Conservation (phyloP, 2,329 filamentous ascomycete species). For the Aspergillus sp. region DNA sequence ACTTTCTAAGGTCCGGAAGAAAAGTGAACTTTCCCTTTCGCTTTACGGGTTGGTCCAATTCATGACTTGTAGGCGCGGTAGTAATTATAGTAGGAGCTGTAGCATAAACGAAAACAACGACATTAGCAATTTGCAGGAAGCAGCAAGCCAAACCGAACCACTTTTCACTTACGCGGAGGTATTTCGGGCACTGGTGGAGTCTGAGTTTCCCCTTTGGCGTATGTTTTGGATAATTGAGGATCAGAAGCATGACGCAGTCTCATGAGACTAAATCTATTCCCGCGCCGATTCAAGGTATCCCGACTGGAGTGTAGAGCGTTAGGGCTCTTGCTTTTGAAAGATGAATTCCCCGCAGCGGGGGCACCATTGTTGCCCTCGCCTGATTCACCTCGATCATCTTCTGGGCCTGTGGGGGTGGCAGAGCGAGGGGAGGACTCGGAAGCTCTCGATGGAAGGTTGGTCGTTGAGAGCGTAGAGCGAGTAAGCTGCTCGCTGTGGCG, state of each 20-base stretch:
- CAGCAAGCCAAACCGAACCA: not conserved
- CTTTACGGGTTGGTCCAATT: slow-evolving; percentile 50
- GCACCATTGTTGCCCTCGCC: slow-evolving; percentile 9
- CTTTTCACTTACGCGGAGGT: slow-evolving; percentile 36
- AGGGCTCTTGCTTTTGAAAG: slow-evolving; percentile 17
- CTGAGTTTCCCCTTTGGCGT: slow-evolving; percentile 62
- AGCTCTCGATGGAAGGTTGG: slow-evolving; percentile 28
- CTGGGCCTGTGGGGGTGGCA: slow-evolving; percentile 17
- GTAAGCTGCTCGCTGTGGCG: slow-evolving; percentile 40
- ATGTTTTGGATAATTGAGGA: slow-evolving; percentile 78
- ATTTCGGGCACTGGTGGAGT: slow-evolving; percentile 39
- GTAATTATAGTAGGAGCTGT: slow-evolving; percentile 74
- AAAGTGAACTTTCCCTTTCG: slow-evolving; percentile 43
- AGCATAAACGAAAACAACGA: slow-evolving; percentile 1
- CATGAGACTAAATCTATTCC: slow-evolving; percentile 65
- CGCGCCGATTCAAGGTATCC: slow-evolving; percentile 28
- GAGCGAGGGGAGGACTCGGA: slow-evolving; percentile 38
- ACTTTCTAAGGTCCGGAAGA: slow-evolving; percentile 33
- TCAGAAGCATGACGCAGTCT: slow-evolving; percentile 91
- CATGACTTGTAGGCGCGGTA: slow-evolving; percentile 75
- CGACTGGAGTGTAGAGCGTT: slow-evolving; percentile 16
- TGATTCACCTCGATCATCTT: slow-evolving; percentile 17
- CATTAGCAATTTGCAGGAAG: slow-evolving; percentile 6
- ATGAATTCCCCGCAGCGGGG: slow-evolving; percentile 15
- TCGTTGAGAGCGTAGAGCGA: slow-evolving; percentile 31